Evolutionary conservation across 208 protist genomes (phyloP), one percentile per base, ranked within the genome.

Genomic region (Histomonas meleagridis): DNA sequence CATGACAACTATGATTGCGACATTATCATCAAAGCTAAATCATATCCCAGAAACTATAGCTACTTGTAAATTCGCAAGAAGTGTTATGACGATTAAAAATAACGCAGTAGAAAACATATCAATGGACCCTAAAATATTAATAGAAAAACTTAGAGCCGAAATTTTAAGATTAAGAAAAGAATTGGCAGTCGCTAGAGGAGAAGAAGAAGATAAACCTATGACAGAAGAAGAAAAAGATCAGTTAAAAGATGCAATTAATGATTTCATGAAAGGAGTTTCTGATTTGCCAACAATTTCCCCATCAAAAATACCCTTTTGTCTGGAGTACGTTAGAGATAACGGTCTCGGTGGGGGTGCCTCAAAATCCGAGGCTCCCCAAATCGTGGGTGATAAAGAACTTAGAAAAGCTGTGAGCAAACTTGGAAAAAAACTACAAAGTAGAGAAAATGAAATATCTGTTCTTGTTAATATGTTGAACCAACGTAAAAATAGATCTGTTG

Each of bases 1-100:
- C 90, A 91, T 91, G 65, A 96, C 95, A 18, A 90, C 90, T 38
- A 96, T 96, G 95, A 93, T 96, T 60, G 95, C 95, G 43, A 60
- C 49, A 7, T 16, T 81, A 38, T 51, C 40, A 26, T 51, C 40
- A 9, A 81, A 51, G 14, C 32, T n/a, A 18, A n/a, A 10, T 9
- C 40, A 49, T 49, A 21, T 65, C 35, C 12, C 5, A 21, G 53
- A 65, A 43, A 91, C 86, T 21, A 48, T 69, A 1, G 28, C 53
- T 5, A 91, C 86, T 35, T 60, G 28, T 60, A 46, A 48, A 14
- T 91, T 91, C 21, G 86, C 86, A 21, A 40, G 16, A n/a, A 60
- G 16, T 38, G 86, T 65, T 65, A 91, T 60, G 55, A 70, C 28
- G 1, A 91, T 91, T 38, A 65, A 91, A 60, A 91, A 91, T 32